Conservation (phyloP, 371 early-diverging fungal species). For the Mycotypha africana region DNA sequence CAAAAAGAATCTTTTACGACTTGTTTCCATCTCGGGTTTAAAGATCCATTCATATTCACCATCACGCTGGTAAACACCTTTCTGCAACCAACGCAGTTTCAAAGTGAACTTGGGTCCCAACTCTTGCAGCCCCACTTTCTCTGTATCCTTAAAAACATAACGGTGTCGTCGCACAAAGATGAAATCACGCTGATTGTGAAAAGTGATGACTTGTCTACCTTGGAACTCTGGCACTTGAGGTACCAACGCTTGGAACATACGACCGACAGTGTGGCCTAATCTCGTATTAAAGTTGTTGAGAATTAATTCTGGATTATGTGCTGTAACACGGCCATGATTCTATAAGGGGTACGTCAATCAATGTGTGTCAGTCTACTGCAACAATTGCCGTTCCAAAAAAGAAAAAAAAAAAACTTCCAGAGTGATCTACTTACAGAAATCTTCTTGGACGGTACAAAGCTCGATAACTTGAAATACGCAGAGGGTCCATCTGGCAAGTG, state of each 20-base stretch:
- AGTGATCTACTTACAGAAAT: slow-evolving; percentile 53
- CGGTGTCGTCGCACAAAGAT: slow-evolving; percentile 97
- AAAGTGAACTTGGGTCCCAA: slow-evolving; percentile 97
- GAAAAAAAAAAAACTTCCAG: neutral
- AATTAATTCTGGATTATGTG: slow-evolving; percentile 94
- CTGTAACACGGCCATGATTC: slow-evolving; percentile 79
- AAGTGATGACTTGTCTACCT: slow-evolving; percentile 94
- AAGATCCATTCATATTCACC: slow-evolving; percentile 96
- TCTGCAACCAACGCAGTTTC: slow-evolving; percentile 91
- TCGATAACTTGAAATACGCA: slow-evolving; percentile 90
- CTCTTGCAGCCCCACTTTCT: slow-evolving; percentile 90
- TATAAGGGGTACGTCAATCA: too few species aligned
- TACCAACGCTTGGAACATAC: slow-evolving; percentile 94
- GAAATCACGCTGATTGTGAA: slow-evolving; percentile 99
- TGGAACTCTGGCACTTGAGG: slow-evolving; percentile 96
- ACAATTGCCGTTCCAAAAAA: too few species aligned
- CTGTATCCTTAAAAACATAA: slow-evolving; percentile 90
- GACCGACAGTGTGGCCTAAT: slow-evolving; percentile 94
- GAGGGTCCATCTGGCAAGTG: slow-evolving; percentile 97
- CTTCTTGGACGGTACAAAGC: slow-evolving; percentile 69
- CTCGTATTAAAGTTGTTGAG: slow-evolving; percentile 97
- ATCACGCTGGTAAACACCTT: slow-evolving; percentile 86
- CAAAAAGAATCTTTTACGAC: slow-evolving; percentile 78
- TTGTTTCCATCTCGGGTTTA: slow-evolving; percentile 85
- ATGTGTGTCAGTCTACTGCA: neutral